These are phyloP conservation scores for Dianthus caryophyllus DNA, from an alignment of 148 eudicot genomes.

Conservation along the genomic window DNA sequence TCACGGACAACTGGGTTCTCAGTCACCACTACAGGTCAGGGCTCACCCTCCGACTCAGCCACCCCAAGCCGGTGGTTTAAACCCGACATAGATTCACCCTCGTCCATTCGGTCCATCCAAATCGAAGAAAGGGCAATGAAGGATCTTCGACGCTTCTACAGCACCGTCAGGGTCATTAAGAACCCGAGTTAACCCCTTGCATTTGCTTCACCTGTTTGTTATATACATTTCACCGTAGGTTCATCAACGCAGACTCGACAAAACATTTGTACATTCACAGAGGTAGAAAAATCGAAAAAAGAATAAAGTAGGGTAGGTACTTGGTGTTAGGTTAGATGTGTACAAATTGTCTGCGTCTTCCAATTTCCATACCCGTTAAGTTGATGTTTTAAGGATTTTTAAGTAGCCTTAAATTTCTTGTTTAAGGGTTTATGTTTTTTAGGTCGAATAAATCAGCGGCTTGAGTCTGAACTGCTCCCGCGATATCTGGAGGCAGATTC, in stretches of 20 bases:
- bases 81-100: slow-evolving; percentile 73
- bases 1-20: slow-evolving; percentile 77
- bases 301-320: slow-evolving; percentile 4
- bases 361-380: background rate
- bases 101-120: slow-evolving; percentile 87
- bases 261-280: slow-evolving; percentile 26
- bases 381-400: background rate
- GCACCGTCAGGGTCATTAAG: slow-evolving; percentile 73
- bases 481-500: slow-evolving; percentile 1
- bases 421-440: slow-evolving; percentile 11
- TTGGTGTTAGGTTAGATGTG: slow-evolving; percentile 8
- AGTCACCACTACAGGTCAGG: slow-evolving; percentile 45
- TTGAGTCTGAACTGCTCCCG: background rate
- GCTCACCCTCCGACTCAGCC: slow-evolving; percentile 77
- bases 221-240: slow-evolving; percentile 9
- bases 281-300: slow-evolving; percentile 11
- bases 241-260: slow-evolving; percentile 16
- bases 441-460: slow-evolving; percentile 19
- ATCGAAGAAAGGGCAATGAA: slow-evolving; percentile 94
- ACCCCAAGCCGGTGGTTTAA: slow-evolving; percentile 76
- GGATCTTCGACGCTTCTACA: slow-evolving; percentile 87
- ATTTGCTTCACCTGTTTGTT: slow-evolving; percentile 19
- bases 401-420: slow-evolving; percentile 17
- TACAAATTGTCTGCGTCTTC: background rate
- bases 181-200: slow-evolving; percentile 34